Percentiles rank a stretch among this genome's conserved stretches.
Conservation (phyloP, 192 early-diverging fungal genomes). For the Chytriomyces sp. region DNA sequence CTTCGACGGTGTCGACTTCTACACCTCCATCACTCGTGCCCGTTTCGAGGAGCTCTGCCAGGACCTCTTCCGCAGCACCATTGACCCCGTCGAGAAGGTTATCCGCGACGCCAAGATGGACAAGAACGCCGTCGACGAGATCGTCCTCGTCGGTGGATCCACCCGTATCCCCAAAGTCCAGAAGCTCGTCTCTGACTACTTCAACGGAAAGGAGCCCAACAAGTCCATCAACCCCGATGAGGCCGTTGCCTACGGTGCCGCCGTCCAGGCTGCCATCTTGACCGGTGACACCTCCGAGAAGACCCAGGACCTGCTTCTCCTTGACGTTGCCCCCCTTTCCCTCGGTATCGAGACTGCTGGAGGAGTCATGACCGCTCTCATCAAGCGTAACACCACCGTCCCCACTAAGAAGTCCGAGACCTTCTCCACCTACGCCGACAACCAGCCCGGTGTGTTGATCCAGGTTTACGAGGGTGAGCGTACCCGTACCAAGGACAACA, state of each 20-base stretch:
- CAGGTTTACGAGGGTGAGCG: constrained; percentile 99
- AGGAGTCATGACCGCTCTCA: constrained; percentile 97
- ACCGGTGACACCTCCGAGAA: constrained; percentile 96
- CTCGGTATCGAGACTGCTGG: constrained; percentile 98
- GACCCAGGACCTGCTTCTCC: constrained; percentile 90
- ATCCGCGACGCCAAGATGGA: constrained; percentile 95
- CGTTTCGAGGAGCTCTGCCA: constrained; percentile 99
- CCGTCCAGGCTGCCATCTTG: constrained; percentile 96
- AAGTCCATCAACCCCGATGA: constrained; percentile 99
- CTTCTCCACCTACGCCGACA: constrained; percentile 98
- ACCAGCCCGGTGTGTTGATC: constrained; percentile 97
- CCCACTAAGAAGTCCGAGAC: constrained; percentile 98
- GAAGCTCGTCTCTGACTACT: constrained; percentile 97
- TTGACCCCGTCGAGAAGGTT: constrained; percentile 96
- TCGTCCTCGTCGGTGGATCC: constrained; percentile 97
- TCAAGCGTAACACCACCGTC: constrained; percentile 97
- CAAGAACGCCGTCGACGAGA: constrained; percentile 88
- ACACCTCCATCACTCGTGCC: constrained; percentile 96
- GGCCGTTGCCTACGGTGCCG: constrained; percentile 98
- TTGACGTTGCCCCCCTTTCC: constrained; percentile 96
- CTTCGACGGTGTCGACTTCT: constrained; percentile 97
- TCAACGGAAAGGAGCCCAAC: constrained; percentile 99
- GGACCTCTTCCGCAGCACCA: constrained; percentile 92
- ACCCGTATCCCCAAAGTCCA: constrained; percentile 99
- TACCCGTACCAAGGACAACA: constrained; percentile 96